A percentile compares a stretch with the other conserved stretches of the same genome.
Conservation (phyloP, 306 rosid genomes). For the Ormosia emarginata region DNA sequence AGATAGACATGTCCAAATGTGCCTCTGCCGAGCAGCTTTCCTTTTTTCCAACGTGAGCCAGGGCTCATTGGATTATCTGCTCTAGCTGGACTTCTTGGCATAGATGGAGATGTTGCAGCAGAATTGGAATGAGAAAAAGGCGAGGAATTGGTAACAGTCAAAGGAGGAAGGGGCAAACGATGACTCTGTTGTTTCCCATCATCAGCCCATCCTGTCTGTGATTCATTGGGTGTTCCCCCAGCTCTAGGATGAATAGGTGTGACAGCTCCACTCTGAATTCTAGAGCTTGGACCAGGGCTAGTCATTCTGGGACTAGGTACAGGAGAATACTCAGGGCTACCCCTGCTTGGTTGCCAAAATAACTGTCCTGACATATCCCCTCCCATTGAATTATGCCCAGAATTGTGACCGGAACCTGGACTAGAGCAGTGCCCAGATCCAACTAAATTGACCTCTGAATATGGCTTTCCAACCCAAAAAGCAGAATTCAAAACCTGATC, state of each 20-base stretch:
- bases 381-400: constrained; percentile 98
- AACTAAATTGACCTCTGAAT: constrained; percentile 36
- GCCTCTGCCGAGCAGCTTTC: constrained; percentile 91
- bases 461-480: constrained; percentile 34
- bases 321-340: constrained; percentile 51
- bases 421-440: constrained; percentile 98
- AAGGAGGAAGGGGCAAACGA: constrained; percentile 95
- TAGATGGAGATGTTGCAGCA: constrained; percentile 92
- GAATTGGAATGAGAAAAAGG: constrained; percentile 92
- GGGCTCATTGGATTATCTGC: constrained; percentile 84
- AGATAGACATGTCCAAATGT: constrained; percentile 97
- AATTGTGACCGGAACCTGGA: constrained; percentile 97
- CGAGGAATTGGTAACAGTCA: constrained; percentile 52
- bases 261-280: constrained; percentile 99
- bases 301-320: constrained; percentile 49
- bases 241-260: constrained; percentile 97
- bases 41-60: constrained; percentile 96
- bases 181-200: constrained; percentile 91
- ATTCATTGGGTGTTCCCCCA: constrained; percentile 60
- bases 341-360: constrained; percentile 49
- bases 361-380: constrained; percentile 87
- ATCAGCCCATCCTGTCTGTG: constrained; percentile 74
- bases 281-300: constrained; percentile 87
- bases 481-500: constrained; percentile 44
- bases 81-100: constrained; percentile 99